Conservation (phyloP, 2,329 filamentous ascomycete genomes). For the Calonectria fujianensis region DNA sequence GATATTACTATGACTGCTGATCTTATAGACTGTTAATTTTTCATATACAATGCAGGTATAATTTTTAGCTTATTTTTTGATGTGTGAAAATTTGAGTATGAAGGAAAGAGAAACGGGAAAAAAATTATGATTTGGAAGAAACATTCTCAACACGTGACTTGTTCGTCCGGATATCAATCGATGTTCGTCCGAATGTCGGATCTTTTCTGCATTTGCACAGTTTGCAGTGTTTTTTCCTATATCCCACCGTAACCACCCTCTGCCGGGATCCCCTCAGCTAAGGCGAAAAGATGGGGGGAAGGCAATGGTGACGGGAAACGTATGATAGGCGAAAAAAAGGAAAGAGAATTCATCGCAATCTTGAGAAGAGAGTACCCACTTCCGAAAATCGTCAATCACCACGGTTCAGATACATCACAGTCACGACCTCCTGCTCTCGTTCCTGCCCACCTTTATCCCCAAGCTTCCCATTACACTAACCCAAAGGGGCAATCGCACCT, state of each 20-base stretch:
- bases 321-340: background rate
- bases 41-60: too few relatives aligned
- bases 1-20: too few relatives aligned
- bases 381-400: background rate
- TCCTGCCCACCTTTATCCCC: background rate
- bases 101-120: too few relatives aligned
- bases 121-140: too few relatives aligned
- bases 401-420: background rate
- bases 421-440: background rate
- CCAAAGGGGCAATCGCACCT: conserved; percentile 42
- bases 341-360: background rate
- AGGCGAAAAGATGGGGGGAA: background rate
- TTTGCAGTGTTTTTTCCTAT: too few relatives aligned
- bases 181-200: too few relatives aligned
- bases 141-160: too few relatives aligned
- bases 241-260: background rate
- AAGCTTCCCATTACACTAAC: conserved; percentile 37
- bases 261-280: background rate
- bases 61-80: too few relatives aligned
- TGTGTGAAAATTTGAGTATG: too few relatives aligned
- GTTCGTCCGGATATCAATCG: too few relatives aligned
- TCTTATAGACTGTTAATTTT: too few relatives aligned
- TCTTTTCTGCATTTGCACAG: too few relatives aligned
- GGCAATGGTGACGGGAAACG: background rate
- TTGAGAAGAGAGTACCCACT: background rate